A percentile compares a stretch with the other conserved stretches of the same genome.
Evolutionary conservation across 805 yeast species (phyloP).

Genomic region (Saccharomycopsis javanensis): DNA sequence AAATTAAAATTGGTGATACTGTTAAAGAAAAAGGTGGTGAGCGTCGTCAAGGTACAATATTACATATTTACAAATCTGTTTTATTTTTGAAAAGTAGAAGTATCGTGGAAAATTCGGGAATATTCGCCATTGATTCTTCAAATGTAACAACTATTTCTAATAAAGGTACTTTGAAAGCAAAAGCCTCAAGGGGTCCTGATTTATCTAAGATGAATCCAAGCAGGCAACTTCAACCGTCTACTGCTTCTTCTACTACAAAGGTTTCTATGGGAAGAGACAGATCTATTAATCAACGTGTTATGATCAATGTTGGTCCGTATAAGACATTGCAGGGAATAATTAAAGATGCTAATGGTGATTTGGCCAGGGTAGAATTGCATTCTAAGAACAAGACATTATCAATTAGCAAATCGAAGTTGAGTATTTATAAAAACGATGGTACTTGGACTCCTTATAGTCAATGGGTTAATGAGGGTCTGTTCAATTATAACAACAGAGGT

Average conservation of each 20-base stretch:
- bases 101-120: constrained; percentile 78
- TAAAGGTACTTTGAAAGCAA: constrained; percentile 60
- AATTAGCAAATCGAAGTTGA: constrained; percentile 67
- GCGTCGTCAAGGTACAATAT: constrained; percentile 76
- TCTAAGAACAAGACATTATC: constrained; percentile 84
- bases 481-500: constrained; percentile 21
- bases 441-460: constrained; percentile 70
- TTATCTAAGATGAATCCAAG: constrained; percentile 83
- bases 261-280: constrained; percentile 61
- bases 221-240: constrained; percentile 36
- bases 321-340: constrained; percentile 93
- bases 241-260: constrained; percentile 43
- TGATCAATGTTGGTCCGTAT: constrained; percentile 82
- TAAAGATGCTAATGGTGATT: constrained; percentile 84
- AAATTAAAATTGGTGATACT: constrained; percentile 82
- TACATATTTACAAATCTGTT: constrained; percentile 74
- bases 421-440: constrained; percentile 62
- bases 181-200: constrained; percentile 36
- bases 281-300: constrained; percentile 73
- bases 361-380: constrained; percentile 88
- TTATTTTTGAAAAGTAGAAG: constrained; percentile 76
- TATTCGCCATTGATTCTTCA: constrained; percentile 68
- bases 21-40: constrained; percentile 82
- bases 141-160: constrained; percentile 79
- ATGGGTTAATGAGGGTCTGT: constrained; percentile 29